Base-by-base conservation (phyloP, 169 alveolate genomes). In the Cryptosporidium parvum region DNA sequence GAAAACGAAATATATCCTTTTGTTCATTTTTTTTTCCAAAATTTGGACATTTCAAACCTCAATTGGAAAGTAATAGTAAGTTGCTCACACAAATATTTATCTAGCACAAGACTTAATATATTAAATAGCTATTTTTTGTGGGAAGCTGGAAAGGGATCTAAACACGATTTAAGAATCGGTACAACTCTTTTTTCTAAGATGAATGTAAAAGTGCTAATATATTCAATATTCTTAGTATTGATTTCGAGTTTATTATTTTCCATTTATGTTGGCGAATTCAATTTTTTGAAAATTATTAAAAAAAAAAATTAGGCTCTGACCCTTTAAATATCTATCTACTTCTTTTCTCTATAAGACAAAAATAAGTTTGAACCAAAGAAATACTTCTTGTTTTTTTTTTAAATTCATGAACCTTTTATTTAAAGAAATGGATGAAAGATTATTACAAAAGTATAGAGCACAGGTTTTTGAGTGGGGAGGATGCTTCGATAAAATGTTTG, bases 401-500 rank as follows among this genome's bases (percentile, higher is more conserved):
- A 2, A 26, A 3, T 65, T 65, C 7, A 29, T 5, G 8, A 31
- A 10, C 2, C 14, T 10, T 10, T 8, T 35, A 0, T 65, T 42
- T 70, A 44, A 26, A 21, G 35, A 42, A 62, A 59, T 80, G 61
- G 59, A 31, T 21, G 80, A 80, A 62, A 80, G 89, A 44, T 16
- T 2, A 31, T 37, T 45, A n/a, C 75, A 62, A 23, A 80, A 8
- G 31, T 37, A 61, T 35, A 80, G 39, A 23, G 80, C 51, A 23
- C 75, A 80, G 45, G 89, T 80, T 6, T 80, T 45, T 44, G 68
- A 62, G 9, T 80, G 89, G 89, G 89, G 89, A 26, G 56, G 52
- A 23, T 44, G 59, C 42, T 80, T 45, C 52, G 89, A 65, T 16
- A 80, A 80, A 48, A 80, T 80, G 89, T 23, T 67, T 10, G 89